These are phyloP conservation scores for Zygoascus hellenicus DNA, from an alignment of 1,139 yeast genomes.

Conservation along the genomic window DNA sequence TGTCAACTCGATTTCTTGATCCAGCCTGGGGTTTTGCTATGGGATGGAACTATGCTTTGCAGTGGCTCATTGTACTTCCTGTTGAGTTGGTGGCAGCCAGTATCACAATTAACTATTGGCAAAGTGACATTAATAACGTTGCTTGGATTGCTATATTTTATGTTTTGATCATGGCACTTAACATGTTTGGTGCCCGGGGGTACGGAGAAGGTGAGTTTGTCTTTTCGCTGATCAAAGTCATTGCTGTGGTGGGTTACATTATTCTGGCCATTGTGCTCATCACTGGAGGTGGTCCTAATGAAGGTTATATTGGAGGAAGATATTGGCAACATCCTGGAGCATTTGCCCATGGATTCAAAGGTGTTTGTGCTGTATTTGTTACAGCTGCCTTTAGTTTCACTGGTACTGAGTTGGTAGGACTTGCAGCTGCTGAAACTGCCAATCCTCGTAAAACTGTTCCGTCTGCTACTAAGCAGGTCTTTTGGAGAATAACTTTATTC, in stretches of 20 bases:
- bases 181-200: slow-evolving; percentile 65
- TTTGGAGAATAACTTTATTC: slow-evolving; percentile 65
- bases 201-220: slow-evolving; percentile 70
- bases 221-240: slow-evolving; percentile 52
- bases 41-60: slow-evolving; percentile 75
- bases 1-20: slow-evolving; percentile 51
- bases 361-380: slow-evolving; percentile 72
- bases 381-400: slow-evolving; percentile 84
- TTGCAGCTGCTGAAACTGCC: slow-evolving; percentile 76
- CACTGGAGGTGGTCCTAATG: slow-evolving; percentile 60
- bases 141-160: slow-evolving; percentile 64
- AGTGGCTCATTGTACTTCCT: slow-evolving; percentile 72
- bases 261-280: slow-evolving; percentile 53
- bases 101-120: slow-evolving; percentile 62
- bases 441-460: slow-evolving; percentile 66
- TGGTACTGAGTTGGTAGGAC: slow-evolving; percentile 72
- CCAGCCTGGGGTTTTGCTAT: slow-evolving; percentile 72
- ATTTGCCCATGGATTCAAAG: slow-evolving; percentile 62
- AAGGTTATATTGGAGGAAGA: slow-evolving; percentile 51
- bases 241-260: slow-evolving; percentile 59
- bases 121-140: slow-evolving; percentile 50
- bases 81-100: slow-evolving; percentile 73
- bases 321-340: slow-evolving; percentile 66
- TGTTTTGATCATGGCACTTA: slow-evolving; percentile 48
- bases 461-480: slow-evolving; percentile 60